These are phyloP conservation scores for Leucocoprinus leucothites DNA, from an alignment of 768 basidiomycete species.

Conservation along the genomic window DNA sequence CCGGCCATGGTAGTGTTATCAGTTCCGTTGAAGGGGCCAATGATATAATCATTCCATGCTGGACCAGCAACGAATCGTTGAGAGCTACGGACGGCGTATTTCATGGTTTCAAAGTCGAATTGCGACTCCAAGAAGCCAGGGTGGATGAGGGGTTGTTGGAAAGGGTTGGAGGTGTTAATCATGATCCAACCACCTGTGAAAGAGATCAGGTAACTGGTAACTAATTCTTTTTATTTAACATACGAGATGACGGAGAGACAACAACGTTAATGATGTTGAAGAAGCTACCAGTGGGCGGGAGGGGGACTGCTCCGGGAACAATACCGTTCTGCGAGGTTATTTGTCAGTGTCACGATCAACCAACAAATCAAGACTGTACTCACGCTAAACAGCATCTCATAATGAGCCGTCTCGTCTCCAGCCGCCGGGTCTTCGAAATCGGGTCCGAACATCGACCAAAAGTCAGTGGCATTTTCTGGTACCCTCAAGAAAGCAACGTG, in stretches of 20 bases:
- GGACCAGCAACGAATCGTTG: slow-evolving; percentile 7
- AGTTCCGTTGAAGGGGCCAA: background rate
- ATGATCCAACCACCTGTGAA: background rate
- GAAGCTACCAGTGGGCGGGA: slow-evolving; percentile 18
- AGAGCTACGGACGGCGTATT: slow-evolving; percentile 1
- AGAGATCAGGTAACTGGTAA: background rate
- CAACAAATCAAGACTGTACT: background rate
- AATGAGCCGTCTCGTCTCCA: slow-evolving; percentile 26
- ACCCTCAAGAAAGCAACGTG: slow-evolving; percentile 27
- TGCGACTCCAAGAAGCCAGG: slow-evolving; percentile 2
- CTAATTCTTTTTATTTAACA: background rate
- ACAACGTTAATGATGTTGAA: slow-evolving; percentile 12
- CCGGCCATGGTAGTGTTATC: background rate
- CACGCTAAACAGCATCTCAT: slow-evolving; percentile 26
- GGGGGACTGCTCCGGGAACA: background rate
- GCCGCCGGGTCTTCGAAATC: slow-evolving; percentile 23
- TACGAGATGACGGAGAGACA: background rate
- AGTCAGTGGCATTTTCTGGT: slow-evolving; percentile 16
- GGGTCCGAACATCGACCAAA: background rate
- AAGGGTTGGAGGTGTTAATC: background rate
- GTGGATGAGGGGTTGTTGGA: slow-evolving; percentile 7
- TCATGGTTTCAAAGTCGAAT: slow-evolving; percentile 6
- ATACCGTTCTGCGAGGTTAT: background rate
- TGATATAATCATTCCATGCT: slow-evolving; percentile 8
- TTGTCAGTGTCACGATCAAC: background rate